phyloP scores from a whole-genome alignment of 805 yeast genomes.

The Wickerhamiella musiphila region DNA sequence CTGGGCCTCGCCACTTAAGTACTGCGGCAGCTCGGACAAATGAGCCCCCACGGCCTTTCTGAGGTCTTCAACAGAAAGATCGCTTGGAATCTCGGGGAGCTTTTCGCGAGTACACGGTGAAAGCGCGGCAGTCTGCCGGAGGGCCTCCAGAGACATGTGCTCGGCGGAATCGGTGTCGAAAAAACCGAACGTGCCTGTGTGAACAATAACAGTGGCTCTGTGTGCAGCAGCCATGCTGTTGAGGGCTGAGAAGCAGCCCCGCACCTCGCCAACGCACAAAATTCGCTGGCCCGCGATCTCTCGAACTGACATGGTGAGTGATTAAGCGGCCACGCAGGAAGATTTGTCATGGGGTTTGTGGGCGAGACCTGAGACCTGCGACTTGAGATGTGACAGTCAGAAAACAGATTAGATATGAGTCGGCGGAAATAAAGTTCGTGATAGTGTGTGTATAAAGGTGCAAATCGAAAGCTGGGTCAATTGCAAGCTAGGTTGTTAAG shows the following conservation, averaged over 20 bases:
- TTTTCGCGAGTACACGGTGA: conserved; percentile 24
- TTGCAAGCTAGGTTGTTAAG: too few relatives aligned
- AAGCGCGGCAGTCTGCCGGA: conserved; percentile 49
- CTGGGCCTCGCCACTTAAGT: conserved; percentile 26
- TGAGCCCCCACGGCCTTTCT: conserved; percentile 21
- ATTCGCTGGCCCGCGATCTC: conserved; percentile 22
- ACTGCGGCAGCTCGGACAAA: conserved; percentile 36
- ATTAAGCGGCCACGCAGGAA: too few relatives aligned
- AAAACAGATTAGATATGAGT: too few relatives aligned
- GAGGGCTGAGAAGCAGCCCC: conserved; percentile 33
- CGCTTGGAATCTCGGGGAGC: neutral
- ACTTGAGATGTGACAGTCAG: too few relatives aligned
- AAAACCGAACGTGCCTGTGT: conserved; percentile 70
- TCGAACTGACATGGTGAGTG: conserved; percentile 1
- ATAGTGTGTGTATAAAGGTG: too few relatives aligned
- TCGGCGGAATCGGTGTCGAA: conserved; percentile 41
- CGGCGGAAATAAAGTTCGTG: too few relatives aligned
- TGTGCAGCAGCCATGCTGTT: conserved; percentile 32
- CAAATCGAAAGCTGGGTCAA: too few relatives aligned
- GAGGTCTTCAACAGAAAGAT: conserved; percentile 26
- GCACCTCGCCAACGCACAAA: conserved; percentile 36
- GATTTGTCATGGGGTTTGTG: too few relatives aligned
- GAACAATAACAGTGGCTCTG: conserved; percentile 37
- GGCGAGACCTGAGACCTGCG: too few relatives aligned
- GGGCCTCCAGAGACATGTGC: conserved; percentile 30